Base-by-base conservation (phyloP, 495 filamentous ascomycete species). In the Xylaria intraflava region DNA sequence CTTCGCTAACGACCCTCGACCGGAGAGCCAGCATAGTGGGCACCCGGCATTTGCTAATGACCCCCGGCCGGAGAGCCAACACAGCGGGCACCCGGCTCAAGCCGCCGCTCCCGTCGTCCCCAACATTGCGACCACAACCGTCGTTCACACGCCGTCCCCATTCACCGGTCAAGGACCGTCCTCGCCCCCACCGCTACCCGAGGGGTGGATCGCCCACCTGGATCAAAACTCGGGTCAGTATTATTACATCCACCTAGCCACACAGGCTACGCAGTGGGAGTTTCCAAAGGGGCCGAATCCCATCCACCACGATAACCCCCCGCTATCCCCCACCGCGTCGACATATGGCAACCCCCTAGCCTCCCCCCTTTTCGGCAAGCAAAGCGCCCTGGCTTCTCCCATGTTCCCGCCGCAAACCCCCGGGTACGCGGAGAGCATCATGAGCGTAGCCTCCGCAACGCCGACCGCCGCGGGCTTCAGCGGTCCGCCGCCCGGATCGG, bases 231-330 rank as follows among this genome's bases (percentile, higher is more conserved):
- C 90, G 3, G 93, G 94, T 6, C 93, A 96, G 64, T 98, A 97
- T 66, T 98, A 98, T 65, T 98, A 98, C 65, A 98, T 98, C 57
- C 94, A 98, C 66, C 79, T 98, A 16, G 86, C 93, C 9, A 91
- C 93, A 0, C 93, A 96, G 64, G 89, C 90, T 3, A 98, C 93
- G 11, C 93, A 98, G 66, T 98, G 93, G 93, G 93, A 98, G 59
- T 95, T 95, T 62, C 93, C 93, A 19, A 95, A 96, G 70, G 89
- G 88, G 0, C 88, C 90, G 5, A 92, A 87, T 5, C 88, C 90
- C 5, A 68, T 94, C 53, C 85, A 87, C 61, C 77, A 95, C 52
- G 87, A 89, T 45, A 75, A 86, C 27, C 75, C 77, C 14, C 92
- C 89, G 4, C 65, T 95, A 56, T 95, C 89, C 24, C 90, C 91